Conservation (phyloP, 225 moss, liverwort and hornwort species). For the Anthoceros angustus region DNA sequence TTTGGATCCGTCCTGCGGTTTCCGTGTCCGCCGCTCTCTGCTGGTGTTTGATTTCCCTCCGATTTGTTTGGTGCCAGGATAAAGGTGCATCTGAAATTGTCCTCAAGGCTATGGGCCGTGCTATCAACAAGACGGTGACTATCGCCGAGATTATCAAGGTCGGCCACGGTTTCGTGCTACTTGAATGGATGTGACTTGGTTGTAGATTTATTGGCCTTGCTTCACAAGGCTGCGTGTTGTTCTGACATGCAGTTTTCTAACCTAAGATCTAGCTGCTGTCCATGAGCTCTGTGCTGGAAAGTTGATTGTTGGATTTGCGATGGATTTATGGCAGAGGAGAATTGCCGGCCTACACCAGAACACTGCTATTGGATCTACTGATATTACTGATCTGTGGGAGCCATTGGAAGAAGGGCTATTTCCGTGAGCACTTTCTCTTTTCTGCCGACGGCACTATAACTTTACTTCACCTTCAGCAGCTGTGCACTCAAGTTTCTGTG, state of each 20-base stretch:
- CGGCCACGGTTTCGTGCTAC: neutral
- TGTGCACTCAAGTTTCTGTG: neutral
- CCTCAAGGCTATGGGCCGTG: slow-evolving; percentile 98
- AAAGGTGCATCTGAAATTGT: slow-evolving; percentile 93
- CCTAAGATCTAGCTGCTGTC: neutral
- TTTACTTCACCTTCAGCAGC: slow-evolving; percentile 3
- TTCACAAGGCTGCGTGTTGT: neutral
- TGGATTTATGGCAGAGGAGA: slow-evolving; percentile 53
- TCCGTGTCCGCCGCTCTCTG: neutral
- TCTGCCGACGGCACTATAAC: neutral
- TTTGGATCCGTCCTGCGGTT: neutral
- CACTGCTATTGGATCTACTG: slow-evolving; percentile 1
- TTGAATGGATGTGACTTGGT: too few relatives aligned
- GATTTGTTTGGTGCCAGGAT: slow-evolving; percentile 30
- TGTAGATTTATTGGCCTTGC: neutral
- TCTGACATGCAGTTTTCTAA: neutral
- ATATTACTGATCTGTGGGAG: slow-evolving; percentile 35
- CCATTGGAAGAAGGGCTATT: slow-evolving; percentile 95
- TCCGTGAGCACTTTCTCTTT: slow-evolving; percentile 40
- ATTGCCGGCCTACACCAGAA: slow-evolving; percentile 31
- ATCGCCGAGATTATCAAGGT: slow-evolving; percentile 99
- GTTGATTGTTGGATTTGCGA: neutral
- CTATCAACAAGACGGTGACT: slow-evolving; percentile 98
- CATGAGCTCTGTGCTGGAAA: neutral
- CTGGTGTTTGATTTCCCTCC: neutral